phyloP scores from a whole-genome alignment of 2,329 filamentous ascomycete genomes.

The Coleophoma cylindrospora region DNA sequence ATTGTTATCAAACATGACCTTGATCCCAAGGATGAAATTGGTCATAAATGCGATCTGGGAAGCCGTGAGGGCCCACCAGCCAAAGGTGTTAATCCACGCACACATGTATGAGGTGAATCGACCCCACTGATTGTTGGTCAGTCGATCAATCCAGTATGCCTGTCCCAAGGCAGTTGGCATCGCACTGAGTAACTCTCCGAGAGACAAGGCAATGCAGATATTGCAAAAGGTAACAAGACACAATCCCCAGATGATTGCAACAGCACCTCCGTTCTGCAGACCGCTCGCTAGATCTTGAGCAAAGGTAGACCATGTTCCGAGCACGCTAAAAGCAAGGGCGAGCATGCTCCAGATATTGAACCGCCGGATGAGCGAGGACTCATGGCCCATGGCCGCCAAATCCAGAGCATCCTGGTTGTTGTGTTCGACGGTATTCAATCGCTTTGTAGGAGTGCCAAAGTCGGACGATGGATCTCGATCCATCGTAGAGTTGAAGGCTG shows the following conservation, averaged over 20 bases:
- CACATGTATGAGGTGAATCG: slow-evolving; percentile 50
- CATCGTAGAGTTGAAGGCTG: background rate
- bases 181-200: slow-evolving; percentile 50
- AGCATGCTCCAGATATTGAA: slow-evolving; percentile 53
- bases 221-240: slow-evolving; percentile 47
- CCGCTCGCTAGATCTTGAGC: slow-evolving; percentile 47
- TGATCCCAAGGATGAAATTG: slow-evolving; percentile 51
- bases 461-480: background rate
- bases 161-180: slow-evolving; percentile 58
- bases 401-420: slow-evolving; percentile 34
- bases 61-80: slow-evolving; percentile 52
- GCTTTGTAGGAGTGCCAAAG: background rate
- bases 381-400: slow-evolving; percentile 35
- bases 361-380: slow-evolving; percentile 37
- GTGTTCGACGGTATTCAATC: background rate
- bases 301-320: slow-evolving; percentile 54
- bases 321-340: slow-evolving; percentile 49
- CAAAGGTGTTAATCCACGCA: slow-evolving; percentile 56
- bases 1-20: slow-evolving; percentile 43
- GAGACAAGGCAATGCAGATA: slow-evolving; percentile 46
- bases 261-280: slow-evolving; percentile 47
- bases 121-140: slow-evolving; percentile 34
- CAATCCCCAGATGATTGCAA: slow-evolving; percentile 51
- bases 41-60: slow-evolving; percentile 54
- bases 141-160: slow-evolving; percentile 48